Evolutionary conservation across 2,329 filamentous ascomycete species (phyloP).

Genomic region (Paraconiothyrium brasiliense): DNA sequence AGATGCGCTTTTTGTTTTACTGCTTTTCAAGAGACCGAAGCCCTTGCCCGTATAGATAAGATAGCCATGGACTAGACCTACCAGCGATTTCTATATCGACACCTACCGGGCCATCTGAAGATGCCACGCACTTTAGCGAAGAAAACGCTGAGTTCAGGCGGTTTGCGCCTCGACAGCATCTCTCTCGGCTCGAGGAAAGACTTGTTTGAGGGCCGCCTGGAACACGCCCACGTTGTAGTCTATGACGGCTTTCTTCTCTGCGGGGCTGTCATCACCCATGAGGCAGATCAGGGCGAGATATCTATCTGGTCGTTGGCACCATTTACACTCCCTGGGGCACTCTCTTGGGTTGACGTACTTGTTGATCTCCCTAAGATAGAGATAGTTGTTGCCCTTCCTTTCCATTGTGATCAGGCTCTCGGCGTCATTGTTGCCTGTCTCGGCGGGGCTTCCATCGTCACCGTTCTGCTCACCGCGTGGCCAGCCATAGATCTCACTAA

Average conservation of each 20-base stretch:
- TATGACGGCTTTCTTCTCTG: conserved; percentile 83
- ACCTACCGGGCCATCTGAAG: background rate
- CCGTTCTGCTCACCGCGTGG: conserved; percentile 55
- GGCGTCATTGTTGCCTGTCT: conserved; percentile 61
- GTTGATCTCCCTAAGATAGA: conserved; percentile 74
- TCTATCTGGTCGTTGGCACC: conserved; percentile 47
- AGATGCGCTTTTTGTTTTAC: conserved; percentile 6
- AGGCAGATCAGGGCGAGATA: conserved; percentile 85
- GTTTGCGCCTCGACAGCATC: conserved; percentile 20
- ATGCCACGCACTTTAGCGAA: background rate
- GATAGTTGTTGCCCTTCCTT: conserved; percentile 65
- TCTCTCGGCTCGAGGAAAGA: conserved; percentile 67
- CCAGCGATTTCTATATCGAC: no score
- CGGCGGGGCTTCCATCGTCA: conserved; percentile 29
- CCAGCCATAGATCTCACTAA: conserved; percentile 94
- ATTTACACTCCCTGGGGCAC: conserved; percentile 7
- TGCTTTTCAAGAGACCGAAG: background rate
- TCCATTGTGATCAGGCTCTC: conserved; percentile 72
- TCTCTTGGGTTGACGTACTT: conserved; percentile 58
- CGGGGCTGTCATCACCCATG: conserved; percentile 82
- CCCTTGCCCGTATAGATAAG: background rate
- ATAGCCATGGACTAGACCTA: background rate
- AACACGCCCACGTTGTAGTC: conserved; percentile 89
- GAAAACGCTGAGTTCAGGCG: background rate
- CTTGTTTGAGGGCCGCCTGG: conserved; percentile 79